These are phyloP conservation scores for Pseudisothecium myosuroides DNA, from an alignment of 225 moss, liverwort and hornwort species.

Conservation along the genomic window DNA sequence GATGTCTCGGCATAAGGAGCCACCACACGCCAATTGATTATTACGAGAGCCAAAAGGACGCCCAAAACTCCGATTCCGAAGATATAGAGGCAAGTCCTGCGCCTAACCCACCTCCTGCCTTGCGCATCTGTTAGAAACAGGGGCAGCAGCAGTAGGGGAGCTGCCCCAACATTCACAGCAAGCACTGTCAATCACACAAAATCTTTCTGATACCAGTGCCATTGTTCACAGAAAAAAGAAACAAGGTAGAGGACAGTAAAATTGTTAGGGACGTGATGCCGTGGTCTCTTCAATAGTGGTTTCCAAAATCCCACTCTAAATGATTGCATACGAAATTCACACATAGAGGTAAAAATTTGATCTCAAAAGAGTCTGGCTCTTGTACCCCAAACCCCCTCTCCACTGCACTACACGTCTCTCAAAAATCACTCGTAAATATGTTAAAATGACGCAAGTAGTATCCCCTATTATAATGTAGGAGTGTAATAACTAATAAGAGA, in stretches of 20 bases:
- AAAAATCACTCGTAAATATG: neutral
- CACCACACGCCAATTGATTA: constrained; percentile 12
- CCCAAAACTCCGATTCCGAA: constrained; percentile 6
- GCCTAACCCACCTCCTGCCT: constrained; percentile 22
- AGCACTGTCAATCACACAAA: neutral
- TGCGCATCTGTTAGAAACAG: constrained; percentile 16
- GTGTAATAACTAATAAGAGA: neutral
- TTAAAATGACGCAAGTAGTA: neutral
- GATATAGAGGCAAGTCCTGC: neutral
- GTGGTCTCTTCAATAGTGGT: neutral
- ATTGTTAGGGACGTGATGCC: neutral
- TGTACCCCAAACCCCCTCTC: too few relatives aligned
- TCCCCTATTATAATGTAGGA: neutral
- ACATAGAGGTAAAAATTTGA: neutral
- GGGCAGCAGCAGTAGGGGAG: constrained; percentile 35
- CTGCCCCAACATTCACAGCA: constrained; percentile 9
- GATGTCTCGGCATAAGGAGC: constrained; percentile 13
- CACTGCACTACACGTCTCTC: neutral
- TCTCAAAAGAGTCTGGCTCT: neutral
- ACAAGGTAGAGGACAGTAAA: neutral
- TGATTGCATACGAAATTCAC: neutral
- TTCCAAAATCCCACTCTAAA: neutral
- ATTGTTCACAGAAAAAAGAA: neutral
- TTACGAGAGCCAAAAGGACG: constrained; percentile 5
- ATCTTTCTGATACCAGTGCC: neutral